Conservation (phyloP, 371 early-diverging fungal species). For the Mortierella sp. region DNA sequence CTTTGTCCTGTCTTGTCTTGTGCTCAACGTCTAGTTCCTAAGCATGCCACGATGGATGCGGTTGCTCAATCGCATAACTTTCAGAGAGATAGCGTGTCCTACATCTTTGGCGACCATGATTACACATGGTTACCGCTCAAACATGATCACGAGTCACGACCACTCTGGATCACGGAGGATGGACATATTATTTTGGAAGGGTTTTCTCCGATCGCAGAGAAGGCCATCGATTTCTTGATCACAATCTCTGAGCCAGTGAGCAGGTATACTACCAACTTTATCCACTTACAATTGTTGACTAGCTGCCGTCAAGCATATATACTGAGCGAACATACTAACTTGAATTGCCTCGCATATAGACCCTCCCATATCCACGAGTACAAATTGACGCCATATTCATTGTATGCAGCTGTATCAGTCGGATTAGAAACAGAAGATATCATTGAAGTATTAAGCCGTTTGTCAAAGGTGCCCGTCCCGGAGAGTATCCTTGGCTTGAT, state of each 20-base stretch:
- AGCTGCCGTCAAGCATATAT: neutral
- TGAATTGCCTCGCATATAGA: conserved; percentile 59
- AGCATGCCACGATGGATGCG: conserved; percentile 70
- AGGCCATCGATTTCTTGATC: conserved; percentile 98
- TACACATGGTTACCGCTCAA: conserved; percentile 88
- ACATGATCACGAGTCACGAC: conserved; percentile 87
- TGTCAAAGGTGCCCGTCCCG: conserved; percentile 95
- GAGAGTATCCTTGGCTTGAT: conserved; percentile 91
- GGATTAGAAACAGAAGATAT: conserved; percentile 98
- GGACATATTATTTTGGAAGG: conserved; percentile 98
- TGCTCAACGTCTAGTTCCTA: conserved; percentile 57
- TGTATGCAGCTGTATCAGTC: conserved; percentile 99
- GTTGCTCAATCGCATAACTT: conserved; percentile 55
- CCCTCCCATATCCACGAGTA: conserved; percentile 99
- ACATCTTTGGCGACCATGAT: conserved; percentile 79
- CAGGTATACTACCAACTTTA: conserved; percentile 61
- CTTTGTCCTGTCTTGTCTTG: conserved; percentile 1
- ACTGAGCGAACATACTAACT: neutral
- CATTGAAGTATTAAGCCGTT: conserved; percentile 90
- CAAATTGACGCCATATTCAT: conserved; percentile 96
- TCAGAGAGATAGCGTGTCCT: conserved; percentile 65
- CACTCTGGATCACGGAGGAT: conserved; percentile 96
- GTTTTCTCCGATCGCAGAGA: conserved; percentile 93
- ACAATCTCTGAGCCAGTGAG: conserved; percentile 99
- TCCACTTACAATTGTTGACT: neutral